phyloP scores from a whole-genome alignment of 371 early-diverging fungal species.

The Chytridium lagenaria region DNA sequence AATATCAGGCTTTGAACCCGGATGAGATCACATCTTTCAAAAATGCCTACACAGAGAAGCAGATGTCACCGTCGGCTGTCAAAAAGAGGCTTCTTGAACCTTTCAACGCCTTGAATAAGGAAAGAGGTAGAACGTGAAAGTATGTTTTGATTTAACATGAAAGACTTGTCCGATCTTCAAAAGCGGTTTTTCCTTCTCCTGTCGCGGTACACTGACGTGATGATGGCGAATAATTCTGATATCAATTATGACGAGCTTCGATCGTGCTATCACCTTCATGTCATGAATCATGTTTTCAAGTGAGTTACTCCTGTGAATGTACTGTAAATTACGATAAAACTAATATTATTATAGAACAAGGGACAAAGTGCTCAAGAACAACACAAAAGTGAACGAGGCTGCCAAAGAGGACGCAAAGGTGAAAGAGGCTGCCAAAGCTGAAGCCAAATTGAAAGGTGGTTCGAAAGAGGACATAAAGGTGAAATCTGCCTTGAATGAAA shows the following conservation, averaged over 20 bases:
- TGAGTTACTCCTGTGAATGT: slow-evolving; percentile 38
- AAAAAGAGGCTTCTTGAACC: slow-evolving; percentile 16
- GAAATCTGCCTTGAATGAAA: too few species aligned
- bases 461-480: too few species aligned
- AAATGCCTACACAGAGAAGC: not conserved
- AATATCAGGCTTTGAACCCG: not conserved
- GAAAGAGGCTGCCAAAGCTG: not conserved
- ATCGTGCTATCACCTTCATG: slow-evolving; percentile 79
- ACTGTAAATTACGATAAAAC: too few species aligned
- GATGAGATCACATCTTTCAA: not conserved
- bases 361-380: slow-evolving; percentile 81
- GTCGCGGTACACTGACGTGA: slow-evolving; percentile 77
- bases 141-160: not conserved
- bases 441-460: too few species aligned
- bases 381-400: slow-evolving; percentile 60
- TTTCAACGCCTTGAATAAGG: not conserved
- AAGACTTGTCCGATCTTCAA: slow-evolving; percentile 33
- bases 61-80: not conserved
- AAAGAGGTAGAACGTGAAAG: not conserved
- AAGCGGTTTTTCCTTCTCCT: slow-evolving; percentile 65
- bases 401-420: slow-evolving; percentile 19
- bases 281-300: slow-evolving; percentile 88
- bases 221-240: slow-evolving; percentile 69
- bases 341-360: slow-evolving; percentile 60
- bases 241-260: slow-evolving; percentile 72